Percentiles rank a stretch among this genome's conserved stretches.
These are phyloP conservation scores for Pisolithus sp. DNA, from an alignment of 768 basidiomycete genomes.

Conservation along the genomic window DNA sequence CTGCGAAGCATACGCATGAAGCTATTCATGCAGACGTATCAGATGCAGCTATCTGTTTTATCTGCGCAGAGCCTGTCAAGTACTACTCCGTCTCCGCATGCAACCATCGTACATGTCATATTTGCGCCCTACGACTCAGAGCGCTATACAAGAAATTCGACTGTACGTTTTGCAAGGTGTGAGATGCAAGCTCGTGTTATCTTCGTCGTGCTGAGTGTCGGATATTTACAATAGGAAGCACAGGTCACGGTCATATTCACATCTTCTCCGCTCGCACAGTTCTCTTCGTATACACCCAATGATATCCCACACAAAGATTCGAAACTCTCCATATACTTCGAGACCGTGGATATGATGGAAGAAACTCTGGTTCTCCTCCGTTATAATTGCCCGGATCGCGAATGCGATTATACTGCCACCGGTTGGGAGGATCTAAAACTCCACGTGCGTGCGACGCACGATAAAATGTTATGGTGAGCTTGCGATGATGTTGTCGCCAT, in stretches of 20 bases:
- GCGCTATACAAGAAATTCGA: conserved; percentile 91
- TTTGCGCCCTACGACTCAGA: conserved; percentile 81
- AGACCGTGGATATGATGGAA: conserved; percentile 92
- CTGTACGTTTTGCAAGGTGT: conserved; percentile 95
- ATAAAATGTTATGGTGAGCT: conserved; percentile 69
- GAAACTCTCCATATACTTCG: conserved; percentile 77
- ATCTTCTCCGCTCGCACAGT: conserved; percentile 52
- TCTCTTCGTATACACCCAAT: conserved; percentile 51
- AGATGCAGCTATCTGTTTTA: conserved; percentile 66
- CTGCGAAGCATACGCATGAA: conserved; percentile 1
- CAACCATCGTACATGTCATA: conserved; percentile 92
- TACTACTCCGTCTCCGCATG: conserved; percentile 86
- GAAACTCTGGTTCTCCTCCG: conserved; percentile 85
- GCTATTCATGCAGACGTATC: conserved; percentile 17
- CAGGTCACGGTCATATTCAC: conserved; percentile 77
- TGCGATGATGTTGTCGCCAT: neutral
- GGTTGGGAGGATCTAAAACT: conserved; percentile 89
- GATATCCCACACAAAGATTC: conserved; percentile 58
- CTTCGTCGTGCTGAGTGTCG: neutral
- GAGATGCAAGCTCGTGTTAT: conserved; percentile 9
- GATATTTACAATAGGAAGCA: conserved; percentile 44
- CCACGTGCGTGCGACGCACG: conserved; percentile 73
- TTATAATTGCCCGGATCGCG: conserved; percentile 86
- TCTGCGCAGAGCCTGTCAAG: conserved; percentile 91
- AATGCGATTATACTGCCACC: conserved; percentile 77